phyloP scores from a whole-genome alignment of 306 rosid species.

The Sesbania bispinosa region DNA sequence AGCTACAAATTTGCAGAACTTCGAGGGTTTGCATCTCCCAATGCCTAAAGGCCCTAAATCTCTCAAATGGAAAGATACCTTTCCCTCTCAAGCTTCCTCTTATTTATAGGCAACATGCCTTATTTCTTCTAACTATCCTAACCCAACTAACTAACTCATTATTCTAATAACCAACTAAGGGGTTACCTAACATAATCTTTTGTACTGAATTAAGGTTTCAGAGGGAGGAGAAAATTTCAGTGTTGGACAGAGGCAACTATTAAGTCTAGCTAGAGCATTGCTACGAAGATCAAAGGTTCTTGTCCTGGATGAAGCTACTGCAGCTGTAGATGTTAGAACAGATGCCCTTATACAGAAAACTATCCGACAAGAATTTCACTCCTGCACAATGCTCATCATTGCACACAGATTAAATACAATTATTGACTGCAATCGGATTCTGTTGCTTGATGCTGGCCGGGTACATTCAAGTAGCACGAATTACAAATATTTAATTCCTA shows the following conservation, averaged over 20 bases:
- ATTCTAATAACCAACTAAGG: no score
- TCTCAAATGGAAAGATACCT: no score
- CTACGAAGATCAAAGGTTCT: conserved; percentile 82
- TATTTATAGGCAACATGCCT: no score
- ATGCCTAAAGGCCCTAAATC: no score
- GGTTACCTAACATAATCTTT: no score
- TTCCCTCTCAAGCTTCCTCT: no score
- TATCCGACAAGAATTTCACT: conserved; percentile 76
- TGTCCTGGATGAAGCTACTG: conserved; percentile 95
- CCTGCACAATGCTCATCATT: conserved; percentile 84
- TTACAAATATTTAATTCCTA: not conserved
- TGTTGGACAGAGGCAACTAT: conserved; percentile 86
- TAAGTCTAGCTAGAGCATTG: conserved; percentile 86
- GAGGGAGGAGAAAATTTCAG: conserved; percentile 95
- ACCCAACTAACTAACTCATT: no score
- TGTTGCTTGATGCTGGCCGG: conserved; percentile 73
- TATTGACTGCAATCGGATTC: conserved; percentile 71
- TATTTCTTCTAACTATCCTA: no score
- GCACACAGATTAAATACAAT: conserved; percentile 89
- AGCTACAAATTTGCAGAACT: no score
- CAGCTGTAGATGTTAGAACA: conserved; percentile 87
- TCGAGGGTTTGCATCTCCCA: no score
- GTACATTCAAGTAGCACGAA: conserved; percentile 36
- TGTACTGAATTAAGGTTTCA: conserved; percentile 50
- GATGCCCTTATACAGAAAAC: conserved; percentile 88